phyloP scores from a whole-genome alignment of 2,329 filamentous ascomycete species.

The Penicillium capsulatum region DNA sequence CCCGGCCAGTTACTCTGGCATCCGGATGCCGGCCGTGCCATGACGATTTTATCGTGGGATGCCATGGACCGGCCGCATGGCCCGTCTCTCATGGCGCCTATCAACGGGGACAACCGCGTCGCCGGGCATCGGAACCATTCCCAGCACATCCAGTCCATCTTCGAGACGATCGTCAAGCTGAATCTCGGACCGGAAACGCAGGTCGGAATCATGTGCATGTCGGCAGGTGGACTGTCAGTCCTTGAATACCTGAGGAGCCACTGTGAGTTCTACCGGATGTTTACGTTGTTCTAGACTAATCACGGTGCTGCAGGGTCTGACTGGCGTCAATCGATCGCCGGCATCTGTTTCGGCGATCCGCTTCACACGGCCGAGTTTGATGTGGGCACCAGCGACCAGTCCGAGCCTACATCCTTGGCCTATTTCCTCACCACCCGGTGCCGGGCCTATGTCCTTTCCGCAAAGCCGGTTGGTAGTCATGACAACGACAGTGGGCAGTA shows the following conservation, averaged over 20 bases:
- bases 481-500: conserved; percentile 52
- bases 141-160: conserved; percentile 64
- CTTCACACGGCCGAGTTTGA: conserved; percentile 32
- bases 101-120: conserved; percentile 58
- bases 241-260: conserved; percentile 56
- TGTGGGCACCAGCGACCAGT: conserved; percentile 13
- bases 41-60: conserved; percentile 57
- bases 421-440: conserved; percentile 49
- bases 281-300: too few relatives aligned
- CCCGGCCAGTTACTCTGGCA: conserved; percentile 74
- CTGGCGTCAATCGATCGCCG: conserved; percentile 40
- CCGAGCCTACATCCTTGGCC: conserved; percentile 19
- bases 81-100: conserved; percentile 53
- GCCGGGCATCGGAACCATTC: conserved; percentile 53
- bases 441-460: conserved; percentile 58
- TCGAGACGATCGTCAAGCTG: conserved; percentile 56
- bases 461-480: conserved; percentile 50
- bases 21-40: conserved; percentile 55
- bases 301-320: conserved; percentile 31
- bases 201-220: conserved; percentile 68
- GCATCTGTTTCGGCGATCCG: conserved; percentile 40
- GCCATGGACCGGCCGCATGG: conserved; percentile 60
- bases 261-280: conserved; percentile 50
- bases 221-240: conserved; percentile 59
- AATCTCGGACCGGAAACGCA: conserved; percentile 47